Percentiles rank a stretch among this genome's conserved stretches.
phyloP scores from a whole-genome alignment of 768 basidiomycete genomes.

The Coprinellus micaceus region DNA sequence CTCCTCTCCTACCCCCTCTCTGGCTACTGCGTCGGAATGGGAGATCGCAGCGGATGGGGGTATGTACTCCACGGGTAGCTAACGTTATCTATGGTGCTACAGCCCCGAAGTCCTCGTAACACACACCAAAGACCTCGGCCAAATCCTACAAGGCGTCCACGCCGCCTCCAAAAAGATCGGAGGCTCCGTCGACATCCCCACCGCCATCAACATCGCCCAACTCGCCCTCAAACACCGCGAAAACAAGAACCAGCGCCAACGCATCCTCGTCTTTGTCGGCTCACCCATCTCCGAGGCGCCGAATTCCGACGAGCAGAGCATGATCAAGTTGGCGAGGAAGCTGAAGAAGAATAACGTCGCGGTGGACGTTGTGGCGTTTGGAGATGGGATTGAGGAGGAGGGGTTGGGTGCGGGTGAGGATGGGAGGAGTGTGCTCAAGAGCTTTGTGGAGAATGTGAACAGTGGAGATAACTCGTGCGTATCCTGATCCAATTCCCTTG shows the following conservation, averaged over 20 bases:
- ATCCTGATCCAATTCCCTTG: too few species aligned
- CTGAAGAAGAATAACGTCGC: conserved; percentile 99
- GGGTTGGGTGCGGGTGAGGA: too few species aligned
- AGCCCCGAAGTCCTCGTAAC: conserved; percentile 97
- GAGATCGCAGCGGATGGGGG: too few species aligned
- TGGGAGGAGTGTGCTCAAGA: conserved; percentile 61
- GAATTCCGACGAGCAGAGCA: conserved; percentile 70
- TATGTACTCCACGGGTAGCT: background rate
- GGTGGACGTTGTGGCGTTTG: conserved; percentile 86
- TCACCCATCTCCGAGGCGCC: conserved; percentile 70
- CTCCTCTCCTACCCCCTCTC: background rate
- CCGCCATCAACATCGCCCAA: conserved; percentile 90
- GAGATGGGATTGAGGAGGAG: conserved; percentile 80
- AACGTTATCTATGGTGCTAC: conserved; percentile 7
- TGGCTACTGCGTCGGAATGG: background rate
- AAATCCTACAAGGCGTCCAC: conserved; percentile 81
- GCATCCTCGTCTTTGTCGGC: conserved; percentile 91
- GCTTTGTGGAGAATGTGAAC: conserved; percentile 79
- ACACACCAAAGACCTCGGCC: conserved; percentile 91
- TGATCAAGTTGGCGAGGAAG: conserved; percentile 91
- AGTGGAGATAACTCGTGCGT: conserved; percentile 86
- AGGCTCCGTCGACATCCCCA: conserved; percentile 81
- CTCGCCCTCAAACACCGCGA: conserved; percentile 96
- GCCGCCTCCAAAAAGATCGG: conserved; percentile 66
- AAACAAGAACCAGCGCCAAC: conserved; percentile 96